phyloP scores from a whole-genome alignment of 139 green algal genomes.

The Chlamydomonas sp. region DNA sequence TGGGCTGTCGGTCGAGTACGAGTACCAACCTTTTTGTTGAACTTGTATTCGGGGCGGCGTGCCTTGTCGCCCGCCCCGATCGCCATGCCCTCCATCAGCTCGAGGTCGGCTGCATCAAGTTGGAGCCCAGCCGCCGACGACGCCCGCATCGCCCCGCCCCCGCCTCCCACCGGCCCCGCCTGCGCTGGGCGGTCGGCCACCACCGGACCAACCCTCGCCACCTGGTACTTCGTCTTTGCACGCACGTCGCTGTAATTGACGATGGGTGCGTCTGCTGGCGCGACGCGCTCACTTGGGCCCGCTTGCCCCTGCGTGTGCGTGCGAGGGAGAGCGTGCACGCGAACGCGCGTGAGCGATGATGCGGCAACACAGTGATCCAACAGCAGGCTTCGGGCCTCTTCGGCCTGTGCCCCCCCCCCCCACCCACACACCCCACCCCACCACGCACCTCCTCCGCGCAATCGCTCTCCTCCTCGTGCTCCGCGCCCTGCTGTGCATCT shows the following conservation, averaged over 20 bases:
- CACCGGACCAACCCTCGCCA: neutral
- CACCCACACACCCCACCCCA: neutral
- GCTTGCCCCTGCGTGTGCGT: no score
- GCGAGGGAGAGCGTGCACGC: no score
- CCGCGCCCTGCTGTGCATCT: neutral
- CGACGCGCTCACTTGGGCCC: neutral
- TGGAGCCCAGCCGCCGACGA: neutral
- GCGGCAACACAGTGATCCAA: no score
- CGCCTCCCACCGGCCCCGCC: neutral
- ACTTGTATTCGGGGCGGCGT: constrained; percentile 66
- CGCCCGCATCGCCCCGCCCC: neutral
- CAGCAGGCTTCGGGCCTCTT: no score
- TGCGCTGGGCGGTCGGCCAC: neutral
- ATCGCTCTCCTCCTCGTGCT: neutral
- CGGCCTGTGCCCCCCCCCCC: no score
- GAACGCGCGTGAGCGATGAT: no score
- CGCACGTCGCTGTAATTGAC: neutral
- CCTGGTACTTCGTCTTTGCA: neutral
- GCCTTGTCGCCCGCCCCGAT: constrained; percentile 20
- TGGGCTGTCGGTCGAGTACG: no score
- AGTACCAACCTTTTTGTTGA: constrained; percentile 86
- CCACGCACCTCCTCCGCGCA: neutral
- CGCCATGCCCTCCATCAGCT: constrained; percentile 28
- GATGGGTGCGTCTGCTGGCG: neutral
- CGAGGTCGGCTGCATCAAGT: constrained; percentile 40